A percentile compares a stretch with the other conserved stretches of the same genome.
Conservation (phyloP, 2,329 filamentous ascomycete species). For the Exserohilum rostratum region DNA sequence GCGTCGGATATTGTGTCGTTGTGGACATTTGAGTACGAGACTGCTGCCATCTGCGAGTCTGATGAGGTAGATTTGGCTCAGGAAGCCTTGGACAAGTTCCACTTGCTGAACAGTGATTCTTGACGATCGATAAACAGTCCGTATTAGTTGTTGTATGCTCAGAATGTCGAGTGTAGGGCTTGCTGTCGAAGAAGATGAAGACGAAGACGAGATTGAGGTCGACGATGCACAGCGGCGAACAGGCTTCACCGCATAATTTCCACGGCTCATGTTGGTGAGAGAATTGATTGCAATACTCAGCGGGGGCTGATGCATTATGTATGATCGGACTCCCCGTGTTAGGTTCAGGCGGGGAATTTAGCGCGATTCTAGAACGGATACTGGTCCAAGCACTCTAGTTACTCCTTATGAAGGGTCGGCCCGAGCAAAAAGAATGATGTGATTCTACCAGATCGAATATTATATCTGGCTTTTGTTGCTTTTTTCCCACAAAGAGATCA, state of each 20-base stretch:
- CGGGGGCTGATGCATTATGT: slow-evolving; percentile 48
- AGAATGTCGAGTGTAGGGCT: slow-evolving; percentile 37
- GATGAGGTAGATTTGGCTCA: slow-evolving; percentile 53
- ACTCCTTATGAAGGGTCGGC: slow-evolving; percentile 27
- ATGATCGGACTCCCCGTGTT: slow-evolving; percentile 14
- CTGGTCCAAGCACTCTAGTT: slow-evolving; percentile 13
- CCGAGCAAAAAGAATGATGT: slow-evolving; percentile 20
- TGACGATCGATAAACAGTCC: slow-evolving; percentile 39
- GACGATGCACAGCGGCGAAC: slow-evolving; percentile 35
- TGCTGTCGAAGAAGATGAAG: slow-evolving; percentile 34
- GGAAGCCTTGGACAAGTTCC: slow-evolving; percentile 42
- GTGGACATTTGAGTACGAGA: slow-evolving; percentile 51
- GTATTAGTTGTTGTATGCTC: slow-evolving; percentile 44
- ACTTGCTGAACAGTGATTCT: slow-evolving; percentile 42
- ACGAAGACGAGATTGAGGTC: slow-evolving; percentile 30
- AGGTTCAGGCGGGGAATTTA: slow-evolving; percentile 22
- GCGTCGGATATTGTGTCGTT: slow-evolving; percentile 45
- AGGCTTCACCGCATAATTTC: slow-evolving; percentile 30
- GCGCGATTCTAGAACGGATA: slow-evolving; percentile 20
- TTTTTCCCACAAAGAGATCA: neutral
- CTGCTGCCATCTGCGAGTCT: slow-evolving; percentile 47
- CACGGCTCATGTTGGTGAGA: slow-evolving; percentile 45
- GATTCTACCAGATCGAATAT: neutral
- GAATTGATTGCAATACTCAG: slow-evolving; percentile 43
- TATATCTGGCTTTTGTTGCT: neutral